Conservation (phyloP, 768 basidiomycete species). For the Mycena indigotica region DNA sequence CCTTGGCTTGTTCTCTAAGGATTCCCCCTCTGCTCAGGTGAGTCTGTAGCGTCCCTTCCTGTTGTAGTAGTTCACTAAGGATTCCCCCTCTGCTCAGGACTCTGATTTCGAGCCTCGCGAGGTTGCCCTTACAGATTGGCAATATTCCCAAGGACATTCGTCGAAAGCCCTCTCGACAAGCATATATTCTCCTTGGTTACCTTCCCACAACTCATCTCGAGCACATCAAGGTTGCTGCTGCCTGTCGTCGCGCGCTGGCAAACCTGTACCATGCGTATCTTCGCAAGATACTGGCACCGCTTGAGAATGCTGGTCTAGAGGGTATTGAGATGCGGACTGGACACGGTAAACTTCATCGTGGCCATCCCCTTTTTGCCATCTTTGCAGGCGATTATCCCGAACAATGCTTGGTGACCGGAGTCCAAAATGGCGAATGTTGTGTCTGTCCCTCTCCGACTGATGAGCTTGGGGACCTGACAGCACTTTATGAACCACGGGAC, state of each 20-base stretch:
- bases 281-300: constrained; percentile 29
- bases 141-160: constrained; percentile 33
- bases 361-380: constrained; percentile 39
- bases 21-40: no score
- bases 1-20: no score
- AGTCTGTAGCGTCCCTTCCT: no score
- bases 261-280: constrained; percentile 43
- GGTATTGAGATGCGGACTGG: constrained; percentile 37
- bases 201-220: constrained; percentile 33
- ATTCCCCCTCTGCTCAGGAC: no score
- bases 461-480: constrained; percentile 1
- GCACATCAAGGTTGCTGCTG: constrained; percentile 17
- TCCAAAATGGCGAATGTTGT: constrained; percentile 27
- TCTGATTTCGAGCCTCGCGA: no score
- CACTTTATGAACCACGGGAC: constrained; percentile 8
- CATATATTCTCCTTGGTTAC: constrained; percentile 33
- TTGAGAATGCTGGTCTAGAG: constrained; percentile 29
- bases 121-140: no score
- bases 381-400: constrained; percentile 45
- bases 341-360: constrained; percentile 31
- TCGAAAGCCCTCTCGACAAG: constrained; percentile 28
- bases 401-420: constrained; percentile 37
- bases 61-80: no score
- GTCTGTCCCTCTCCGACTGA: background rate
- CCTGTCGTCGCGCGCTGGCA: constrained; percentile 20